A percentile compares a stretch with the other conserved stretches of the same genome.
These are phyloP conservation scores for Cynara cardunculus DNA, from an alignment of 129 eudicot genomes.

Conservation along the genomic window DNA sequence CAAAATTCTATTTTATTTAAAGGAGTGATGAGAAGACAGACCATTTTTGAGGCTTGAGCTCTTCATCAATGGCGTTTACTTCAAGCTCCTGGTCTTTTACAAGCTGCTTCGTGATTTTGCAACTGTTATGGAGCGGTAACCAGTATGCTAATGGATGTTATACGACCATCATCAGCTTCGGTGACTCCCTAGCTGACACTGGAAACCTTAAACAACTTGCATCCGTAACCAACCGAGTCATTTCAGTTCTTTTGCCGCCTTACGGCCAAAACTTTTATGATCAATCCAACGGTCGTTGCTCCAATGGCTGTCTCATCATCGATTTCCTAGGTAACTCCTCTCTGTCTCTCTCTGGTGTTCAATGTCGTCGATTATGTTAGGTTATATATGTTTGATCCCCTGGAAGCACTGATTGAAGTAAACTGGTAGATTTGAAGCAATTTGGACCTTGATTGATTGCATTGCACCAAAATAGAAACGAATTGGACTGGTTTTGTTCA, in stretches of 20 bases:
- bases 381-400: neutral
- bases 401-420: neutral
- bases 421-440: neutral
- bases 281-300: conserved; percentile 6
- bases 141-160: conserved; percentile 3
- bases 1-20: no score
- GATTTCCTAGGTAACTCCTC: conserved; percentile 7
- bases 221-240: neutral
- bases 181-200: conserved; percentile 26
- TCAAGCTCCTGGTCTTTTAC: neutral
- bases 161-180: conserved; percentile 20
- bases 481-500: neutral
- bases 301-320: conserved; percentile 25
- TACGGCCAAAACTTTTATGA: conserved; percentile 7
- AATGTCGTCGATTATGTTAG: neutral
- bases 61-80: neutral
- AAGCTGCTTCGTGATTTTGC: neutral
- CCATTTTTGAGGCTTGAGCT: no score
- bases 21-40: no score
- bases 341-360: neutral
- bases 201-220: conserved; percentile 18
- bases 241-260: conserved; percentile 4
- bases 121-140: neutral
- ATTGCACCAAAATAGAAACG: neutral
- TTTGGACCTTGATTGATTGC: neutral